Evolutionary conservation across 768 basidiomycete species (phyloP).

Genomic region (Amanita rimosa): DNA sequence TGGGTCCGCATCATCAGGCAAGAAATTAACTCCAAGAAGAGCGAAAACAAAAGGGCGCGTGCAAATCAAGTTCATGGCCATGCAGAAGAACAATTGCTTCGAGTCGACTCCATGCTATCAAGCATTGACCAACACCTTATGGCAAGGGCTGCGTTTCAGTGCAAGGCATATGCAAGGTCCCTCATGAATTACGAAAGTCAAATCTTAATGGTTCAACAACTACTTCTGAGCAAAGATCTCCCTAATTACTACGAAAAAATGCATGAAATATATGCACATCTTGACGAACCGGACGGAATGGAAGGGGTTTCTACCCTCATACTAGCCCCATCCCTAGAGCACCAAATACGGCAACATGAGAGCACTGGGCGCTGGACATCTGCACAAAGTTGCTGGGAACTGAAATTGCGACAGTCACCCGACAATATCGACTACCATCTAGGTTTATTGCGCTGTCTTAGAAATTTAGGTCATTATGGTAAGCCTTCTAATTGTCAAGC

Average conservation of each 20-base stretch:
- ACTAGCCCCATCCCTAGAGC: conserved; percentile 81
- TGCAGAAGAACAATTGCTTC: conserved; percentile 48
- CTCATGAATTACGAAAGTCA: conserved; percentile 93
- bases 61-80: conserved; percentile 22
- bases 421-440: conserved; percentile 84
- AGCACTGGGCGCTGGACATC: conserved; percentile 96
- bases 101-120: conserved; percentile 72
- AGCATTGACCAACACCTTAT: conserved; percentile 82
- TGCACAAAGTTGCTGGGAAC: conserved; percentile 99
- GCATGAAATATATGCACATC: conserved; percentile 90
- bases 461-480: conserved; percentile 98
- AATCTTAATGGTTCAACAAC: conserved; percentile 41
- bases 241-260: conserved; percentile 77
- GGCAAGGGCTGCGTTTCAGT: conserved; percentile 88
- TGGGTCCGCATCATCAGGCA: conserved; percentile 76
- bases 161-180: conserved; percentile 88
- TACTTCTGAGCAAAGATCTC: conserved; percentile 34
- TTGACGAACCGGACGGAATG: conserved; percentile 99
- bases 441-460: conserved; percentile 81
- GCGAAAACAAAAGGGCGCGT: conserved; percentile 39
- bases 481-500: conserved; percentile 14
- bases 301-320: conserved; percentile 90
- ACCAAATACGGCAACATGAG: conserved; percentile 97
- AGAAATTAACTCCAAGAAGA: conserved; percentile 38
- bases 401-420: conserved; percentile 81